Percentiles rank a stretch among this genome's conserved stretches.
These are phyloP conservation scores for Mycogone perniciosa DNA, from an alignment of 2,329 filamentous ascomycete species.

Conservation along the genomic window DNA sequence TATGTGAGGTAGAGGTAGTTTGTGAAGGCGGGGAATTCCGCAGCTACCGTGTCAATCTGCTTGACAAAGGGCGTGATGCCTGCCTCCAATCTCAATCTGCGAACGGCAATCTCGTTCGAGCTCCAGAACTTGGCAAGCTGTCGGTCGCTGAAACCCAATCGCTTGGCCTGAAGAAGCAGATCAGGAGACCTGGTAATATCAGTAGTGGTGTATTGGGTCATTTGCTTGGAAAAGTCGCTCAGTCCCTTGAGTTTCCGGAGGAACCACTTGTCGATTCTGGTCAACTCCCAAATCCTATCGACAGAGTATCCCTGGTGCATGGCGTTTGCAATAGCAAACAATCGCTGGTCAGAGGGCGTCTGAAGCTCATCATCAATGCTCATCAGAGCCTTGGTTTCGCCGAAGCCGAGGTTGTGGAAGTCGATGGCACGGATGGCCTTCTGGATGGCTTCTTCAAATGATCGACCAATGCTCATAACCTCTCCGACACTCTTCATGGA, in stretches of 20 bases:
- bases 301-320: slow-evolving; percentile 93
- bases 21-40: slow-evolving; percentile 88
- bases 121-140: slow-evolving; percentile 92
- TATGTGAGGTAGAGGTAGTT: slow-evolving; percentile 98
- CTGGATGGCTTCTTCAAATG: slow-evolving; percentile 96
- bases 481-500: slow-evolving; percentile 99
- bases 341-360: slow-evolving; percentile 92
- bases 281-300: slow-evolving; percentile 96
- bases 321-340: slow-evolving; percentile 96
- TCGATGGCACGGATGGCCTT: slow-evolving; percentile 96
- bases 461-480: slow-evolving; percentile 95
- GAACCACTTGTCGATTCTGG: slow-evolving; percentile 99
- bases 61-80: slow-evolving; percentile 87
- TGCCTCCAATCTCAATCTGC: slow-evolving; percentile 75
- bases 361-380: slow-evolving; percentile 93
- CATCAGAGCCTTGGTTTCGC: slow-evolving; percentile 86
- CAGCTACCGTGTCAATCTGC: slow-evolving; percentile 97
- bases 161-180: slow-evolving; percentile 77
- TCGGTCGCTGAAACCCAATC: slow-evolving; percentile 87
- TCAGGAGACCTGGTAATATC: slow-evolving; percentile 59
- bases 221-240: slow-evolving; percentile 77
- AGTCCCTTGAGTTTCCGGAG: slow-evolving; percentile 84
- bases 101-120: slow-evolving; percentile 87
- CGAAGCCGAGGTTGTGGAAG: slow-evolving; percentile 91
- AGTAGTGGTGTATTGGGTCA: slow-evolving; percentile 59